Percentiles rank a stretch among this genome's conserved stretches.
Evolutionary conservation across 1,284 basidiomycete genomes (phyloP).

Genomic region (Boletus sp.): DNA sequence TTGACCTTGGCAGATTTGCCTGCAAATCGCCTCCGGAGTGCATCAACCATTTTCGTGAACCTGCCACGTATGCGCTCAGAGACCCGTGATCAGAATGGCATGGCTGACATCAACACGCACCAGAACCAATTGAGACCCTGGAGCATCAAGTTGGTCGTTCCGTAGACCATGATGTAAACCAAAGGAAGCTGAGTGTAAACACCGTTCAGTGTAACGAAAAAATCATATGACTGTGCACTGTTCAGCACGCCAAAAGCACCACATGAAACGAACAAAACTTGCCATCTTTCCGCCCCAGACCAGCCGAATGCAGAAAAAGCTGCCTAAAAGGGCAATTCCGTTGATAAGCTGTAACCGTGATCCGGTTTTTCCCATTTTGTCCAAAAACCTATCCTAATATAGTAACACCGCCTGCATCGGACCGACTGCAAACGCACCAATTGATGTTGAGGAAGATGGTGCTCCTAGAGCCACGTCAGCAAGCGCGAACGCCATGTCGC

Average conservation of each 20-base stretch:
- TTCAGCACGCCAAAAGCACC: constrained; percentile 14
- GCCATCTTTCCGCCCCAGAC: constrained; percentile 69
- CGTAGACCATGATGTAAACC: constrained; percentile 53
- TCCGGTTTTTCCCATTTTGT: constrained; percentile 75
- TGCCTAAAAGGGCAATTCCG: constrained; percentile 59
- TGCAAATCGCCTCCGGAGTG: constrained; percentile 58
- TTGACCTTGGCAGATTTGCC: constrained; percentile 19
- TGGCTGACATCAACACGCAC: constrained; percentile 46
- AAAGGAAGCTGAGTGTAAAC: constrained; percentile 54
- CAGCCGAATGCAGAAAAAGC: constrained; percentile 67
- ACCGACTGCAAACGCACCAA: constrained; percentile 49
- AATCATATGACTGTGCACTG: constrained; percentile 57
- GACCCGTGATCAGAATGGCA: neutral
- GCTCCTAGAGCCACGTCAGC: constrained; percentile 49
- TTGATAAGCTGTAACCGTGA: constrained; percentile 65
- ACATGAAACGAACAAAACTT: constrained; percentile 23
- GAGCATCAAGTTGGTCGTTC: constrained; percentile 59
- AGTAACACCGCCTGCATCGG: constrained; percentile 3
- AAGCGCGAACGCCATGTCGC: constrained; percentile 3
- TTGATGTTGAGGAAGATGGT: constrained; percentile 81
- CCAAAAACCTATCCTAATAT: constrained; percentile 58
- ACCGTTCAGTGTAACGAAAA: constrained; percentile 56
- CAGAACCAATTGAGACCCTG: constrained; percentile 73
- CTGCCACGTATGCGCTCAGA: constrained; percentile 39
- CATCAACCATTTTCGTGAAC: constrained; percentile 69